A percentile compares a stretch with the other conserved stretches of the same genome.
Conservation (phyloP, 2,329 filamentous ascomycete species). For the Corinectria fuckeliana region DNA sequence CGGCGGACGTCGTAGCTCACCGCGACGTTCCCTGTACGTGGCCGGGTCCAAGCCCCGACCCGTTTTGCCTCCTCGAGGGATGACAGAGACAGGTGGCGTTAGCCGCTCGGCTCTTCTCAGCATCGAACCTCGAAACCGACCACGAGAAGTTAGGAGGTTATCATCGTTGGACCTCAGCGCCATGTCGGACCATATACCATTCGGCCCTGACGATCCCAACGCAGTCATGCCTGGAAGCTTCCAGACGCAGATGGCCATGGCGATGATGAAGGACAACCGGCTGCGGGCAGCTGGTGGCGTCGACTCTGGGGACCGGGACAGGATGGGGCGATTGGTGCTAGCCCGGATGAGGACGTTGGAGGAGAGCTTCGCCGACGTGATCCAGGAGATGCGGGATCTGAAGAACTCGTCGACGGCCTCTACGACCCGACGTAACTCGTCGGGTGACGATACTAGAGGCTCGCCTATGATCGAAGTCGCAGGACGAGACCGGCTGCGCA, state of each 20-base stretch:
- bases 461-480: conserved; percentile 44
- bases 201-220: conserved; percentile 64
- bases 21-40: conserved; percentile 52
- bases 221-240: conserved; percentile 76
- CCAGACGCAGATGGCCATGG: conserved; percentile 80
- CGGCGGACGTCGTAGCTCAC: conserved; percentile 50
- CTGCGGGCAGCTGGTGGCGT: conserved; percentile 52
- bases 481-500: conserved; percentile 39
- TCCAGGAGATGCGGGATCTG: conserved; percentile 76
- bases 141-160: conserved; percentile 49
- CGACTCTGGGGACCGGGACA: conserved; percentile 60
- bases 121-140: conserved; percentile 53
- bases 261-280: conserved; percentile 64
- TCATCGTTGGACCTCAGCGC: conserved; percentile 76
- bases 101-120: conserved; percentile 57
- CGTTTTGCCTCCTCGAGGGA: conserved; percentile 54
- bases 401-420: conserved; percentile 55
- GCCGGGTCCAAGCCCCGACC: conserved; percentile 63
- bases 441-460: conserved; percentile 48
- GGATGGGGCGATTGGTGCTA: conserved; percentile 81
- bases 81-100: conserved; percentile 45
- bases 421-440: conserved; percentile 60
- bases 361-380: conserved; percentile 87
- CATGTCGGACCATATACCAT: conserved; percentile 71
- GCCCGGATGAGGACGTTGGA: conserved; percentile 93